Conservation (phyloP, 257 asterid genomes). For the Orobanche coerulescens region DNA sequence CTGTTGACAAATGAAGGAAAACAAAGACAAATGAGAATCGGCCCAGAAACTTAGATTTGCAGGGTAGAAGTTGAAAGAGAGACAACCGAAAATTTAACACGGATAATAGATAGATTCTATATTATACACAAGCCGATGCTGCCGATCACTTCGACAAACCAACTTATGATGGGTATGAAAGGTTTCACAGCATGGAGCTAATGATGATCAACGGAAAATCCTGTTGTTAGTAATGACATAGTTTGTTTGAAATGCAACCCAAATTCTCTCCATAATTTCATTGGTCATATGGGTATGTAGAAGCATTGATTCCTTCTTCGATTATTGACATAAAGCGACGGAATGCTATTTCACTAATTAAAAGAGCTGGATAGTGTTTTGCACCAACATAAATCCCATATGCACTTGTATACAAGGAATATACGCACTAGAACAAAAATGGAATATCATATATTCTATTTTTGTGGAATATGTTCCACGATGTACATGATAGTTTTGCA, state of each 20-base stretch:
- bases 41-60: background rate
- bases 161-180: background rate
- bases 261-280: conserved; percentile 8
- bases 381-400: background rate
- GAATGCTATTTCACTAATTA: background rate
- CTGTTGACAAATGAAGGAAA: conserved; percentile 32
- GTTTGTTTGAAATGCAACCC: conserved; percentile 10
- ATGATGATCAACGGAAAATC: background rate
- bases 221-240: conserved; percentile 5
- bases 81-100: background rate
- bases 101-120: background rate
- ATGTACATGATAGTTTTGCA: too few relatives aligned
- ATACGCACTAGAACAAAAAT: background rate
- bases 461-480: too few relatives aligned
- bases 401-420: background rate
- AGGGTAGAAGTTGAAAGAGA: background rate
- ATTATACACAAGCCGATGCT: background rate
- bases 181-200: background rate
- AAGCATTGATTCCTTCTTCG: background rate
- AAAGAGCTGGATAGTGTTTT: background rate
- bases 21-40: conserved; percentile 17
- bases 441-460: too few relatives aligned
- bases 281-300: conserved; percentile 15
- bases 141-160: background rate
- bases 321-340: background rate